phyloP scores from a whole-genome alignment of 2,329 filamentous ascomycete genomes.

The Cryphonectria naterciae region DNA sequence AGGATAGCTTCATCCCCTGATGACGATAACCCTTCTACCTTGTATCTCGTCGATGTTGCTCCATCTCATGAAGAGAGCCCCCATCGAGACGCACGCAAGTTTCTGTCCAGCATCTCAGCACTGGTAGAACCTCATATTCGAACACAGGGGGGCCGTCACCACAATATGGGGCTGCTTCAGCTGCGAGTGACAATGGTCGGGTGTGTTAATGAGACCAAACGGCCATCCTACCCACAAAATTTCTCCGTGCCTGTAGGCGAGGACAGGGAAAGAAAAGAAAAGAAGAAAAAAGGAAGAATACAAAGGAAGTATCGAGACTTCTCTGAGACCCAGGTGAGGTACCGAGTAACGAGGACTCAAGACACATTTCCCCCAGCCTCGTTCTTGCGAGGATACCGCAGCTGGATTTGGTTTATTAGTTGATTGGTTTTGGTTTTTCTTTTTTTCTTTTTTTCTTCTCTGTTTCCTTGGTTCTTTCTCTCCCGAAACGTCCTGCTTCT shows the following conservation, averaged over 20 bases:
- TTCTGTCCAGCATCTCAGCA: constrained; percentile 8
- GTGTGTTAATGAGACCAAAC: neutral
- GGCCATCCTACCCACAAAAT: constrained; percentile 19
- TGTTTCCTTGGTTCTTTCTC: neutral
- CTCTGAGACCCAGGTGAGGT: constrained; percentile 18
- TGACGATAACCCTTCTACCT: neutral
- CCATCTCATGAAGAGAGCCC: neutral
- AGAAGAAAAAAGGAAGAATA: neutral
- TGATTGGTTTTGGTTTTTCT: neutral
- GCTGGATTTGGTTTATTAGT: neutral
- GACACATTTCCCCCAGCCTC: constrained; percentile 17
- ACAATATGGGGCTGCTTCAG: neutral
- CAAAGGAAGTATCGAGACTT: constrained; percentile 22
- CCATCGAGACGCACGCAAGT: neutral
- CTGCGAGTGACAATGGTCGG: constrained; percentile 1
- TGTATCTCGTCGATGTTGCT: neutral
- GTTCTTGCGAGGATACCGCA: constrained; percentile 25
- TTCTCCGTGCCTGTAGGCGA: constrained; percentile 22
- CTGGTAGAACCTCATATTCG: neutral
- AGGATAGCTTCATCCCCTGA: neutral
- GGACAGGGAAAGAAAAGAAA: neutral
- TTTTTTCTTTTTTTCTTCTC: neutral
- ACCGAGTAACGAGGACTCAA: constrained; percentile 23
- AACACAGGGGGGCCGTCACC: neutral
- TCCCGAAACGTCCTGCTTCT: constrained; percentile 37